Evolutionary conservation across 2,329 filamentous ascomycete genomes (phyloP), one percentile per base, ranked within the genome.

Genomic region (Aspergillus aculeatus): DNA sequence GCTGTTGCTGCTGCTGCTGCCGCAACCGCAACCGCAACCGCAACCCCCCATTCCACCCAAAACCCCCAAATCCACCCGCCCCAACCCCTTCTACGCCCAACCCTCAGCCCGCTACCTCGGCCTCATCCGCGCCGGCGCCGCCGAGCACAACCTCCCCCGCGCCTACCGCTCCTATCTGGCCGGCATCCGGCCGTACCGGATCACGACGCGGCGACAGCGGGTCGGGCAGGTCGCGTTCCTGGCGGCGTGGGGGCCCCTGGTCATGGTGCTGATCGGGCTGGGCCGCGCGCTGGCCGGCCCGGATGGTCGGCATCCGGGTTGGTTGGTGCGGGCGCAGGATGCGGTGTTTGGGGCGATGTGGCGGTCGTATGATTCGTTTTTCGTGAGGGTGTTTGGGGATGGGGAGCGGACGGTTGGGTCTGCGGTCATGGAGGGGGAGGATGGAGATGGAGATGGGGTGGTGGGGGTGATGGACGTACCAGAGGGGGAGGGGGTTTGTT

Each of bases 21-120:
- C 10, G 11, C 60, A 23, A 66, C 14, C 38, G 6, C 24, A 24
- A 24, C 19, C 19, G 58, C 56, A 21, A 19, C 11, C 49, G 44
- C 41, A 26, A 26, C 19, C 29, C n/a, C 14, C 21, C 16, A n/a
- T 54, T n/a, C 7, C 38, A 29, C n/a, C 41, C 16, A 31, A 6
- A n/a, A 23, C 9, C 19, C 3, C 38, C 24, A 12, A 12, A 35
- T 3, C 32, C 32, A 31, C 41, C 12, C 86, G 91, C 5, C 86
- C 88, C 0, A 83, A 89, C 56, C 83, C 86, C 1, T 82, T 83
- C 59, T 92, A 94, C 69, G 90, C 92, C 0, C 91, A 97, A 75
- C 84, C 95, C 0, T 96, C 91, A 2, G 81, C 86, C 48, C 87
- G 95, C 12, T 98, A 99, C 73, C 80, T 97, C 24, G 88, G 89